Evolutionary conservation across 805 yeast species (phyloP).

Genomic region (Vanderwaltozyma verrucispora): DNA sequence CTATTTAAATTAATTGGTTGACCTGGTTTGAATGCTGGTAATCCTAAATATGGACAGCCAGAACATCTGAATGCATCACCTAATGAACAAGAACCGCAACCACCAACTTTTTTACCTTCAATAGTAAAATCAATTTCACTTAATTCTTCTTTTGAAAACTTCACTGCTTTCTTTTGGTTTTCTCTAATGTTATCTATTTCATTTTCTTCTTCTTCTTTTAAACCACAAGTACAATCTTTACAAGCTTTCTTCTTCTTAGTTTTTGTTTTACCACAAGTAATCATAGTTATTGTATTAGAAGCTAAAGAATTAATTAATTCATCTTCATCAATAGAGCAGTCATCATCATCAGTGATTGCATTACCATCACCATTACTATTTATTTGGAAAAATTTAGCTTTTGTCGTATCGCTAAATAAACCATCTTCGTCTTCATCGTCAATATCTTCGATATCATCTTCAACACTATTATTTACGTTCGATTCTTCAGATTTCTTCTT

Average conservation of each 20-base stretch:
- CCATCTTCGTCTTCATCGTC: slow-evolving; percentile 29
- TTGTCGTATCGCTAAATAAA: slow-evolving; percentile 34
- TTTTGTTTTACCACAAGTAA: slow-evolving; percentile 25
- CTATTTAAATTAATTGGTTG: slow-evolving; percentile 70
- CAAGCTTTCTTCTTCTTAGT: slow-evolving; percentile 67
- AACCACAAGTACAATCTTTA: slow-evolving; percentile 96
- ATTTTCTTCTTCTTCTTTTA: slow-evolving; percentile 74
- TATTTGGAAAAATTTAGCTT: slow-evolving; percentile 43
- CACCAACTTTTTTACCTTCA: slow-evolving; percentile 88
- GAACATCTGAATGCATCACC: slow-evolving; percentile 99
- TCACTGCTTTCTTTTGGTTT: slow-evolving; percentile 31
- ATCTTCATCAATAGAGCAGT: slow-evolving; percentile 48
- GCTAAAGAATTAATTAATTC: slow-evolving; percentile 36
- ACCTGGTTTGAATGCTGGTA: slow-evolving; percentile 98
- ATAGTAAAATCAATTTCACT: slow-evolving; percentile 91
- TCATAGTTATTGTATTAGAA: slow-evolving; percentile 18
- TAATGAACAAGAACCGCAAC: slow-evolving; percentile 92
- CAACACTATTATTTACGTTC: slow-evolving; percentile 18
- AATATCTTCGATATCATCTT: slow-evolving; percentile 25
- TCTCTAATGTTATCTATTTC: slow-evolving; percentile 30
- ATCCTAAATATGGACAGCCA: slow-evolving; percentile 94
- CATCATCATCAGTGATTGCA: slow-evolving; percentile 30
- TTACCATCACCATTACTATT: slow-evolving; percentile 11
- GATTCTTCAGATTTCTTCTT: slow-evolving; percentile 9
- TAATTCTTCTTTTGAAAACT: slow-evolving; percentile 49